These are phyloP conservation scores for Pleurotus giganteus DNA, from an alignment of 768 basidiomycete species.

Conservation along the genomic window DNA sequence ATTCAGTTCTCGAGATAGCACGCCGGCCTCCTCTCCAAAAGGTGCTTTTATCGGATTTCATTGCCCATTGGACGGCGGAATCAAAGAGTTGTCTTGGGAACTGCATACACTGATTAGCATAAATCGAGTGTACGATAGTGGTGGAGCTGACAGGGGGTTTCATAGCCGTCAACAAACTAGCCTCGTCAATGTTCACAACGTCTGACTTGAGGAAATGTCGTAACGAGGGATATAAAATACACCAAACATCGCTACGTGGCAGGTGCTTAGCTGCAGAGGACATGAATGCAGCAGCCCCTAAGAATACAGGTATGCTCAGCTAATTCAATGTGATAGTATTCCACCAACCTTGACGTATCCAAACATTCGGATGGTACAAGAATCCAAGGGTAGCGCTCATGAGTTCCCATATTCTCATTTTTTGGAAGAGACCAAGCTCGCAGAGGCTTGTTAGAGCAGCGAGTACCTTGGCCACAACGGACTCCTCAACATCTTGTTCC, in stretches of 20 bases:
- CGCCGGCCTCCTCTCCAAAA: slow-evolving; percentile 73
- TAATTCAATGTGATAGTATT: background rate
- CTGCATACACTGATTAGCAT: slow-evolving; percentile 26
- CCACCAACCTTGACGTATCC: slow-evolving; percentile 87
- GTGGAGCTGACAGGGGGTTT: slow-evolving; percentile 71
- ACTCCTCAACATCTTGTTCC: slow-evolving; percentile 85
- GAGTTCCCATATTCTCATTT: slow-evolving; percentile 96
- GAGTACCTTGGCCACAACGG: slow-evolving; percentile 90
- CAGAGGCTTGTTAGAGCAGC: slow-evolving; percentile 83
- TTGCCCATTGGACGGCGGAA: slow-evolving; percentile 85
- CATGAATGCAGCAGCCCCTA: slow-evolving; percentile 87
- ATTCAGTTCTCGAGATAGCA: slow-evolving; percentile 50
- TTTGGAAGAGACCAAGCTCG: slow-evolving; percentile 86
- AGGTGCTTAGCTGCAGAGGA: slow-evolving; percentile 82
- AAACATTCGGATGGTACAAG: slow-evolving; percentile 91
- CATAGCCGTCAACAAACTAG: slow-evolving; percentile 70
- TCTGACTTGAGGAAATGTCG: slow-evolving; percentile 86
- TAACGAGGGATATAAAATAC: slow-evolving; percentile 90
- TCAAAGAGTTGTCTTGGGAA: slow-evolving; percentile 76
- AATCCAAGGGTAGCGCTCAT: slow-evolving; percentile 88
- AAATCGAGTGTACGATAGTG: background rate
- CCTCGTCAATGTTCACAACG: slow-evolving; percentile 69
- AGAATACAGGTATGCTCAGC: slow-evolving; percentile 3
- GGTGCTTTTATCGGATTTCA: slow-evolving; percentile 72
- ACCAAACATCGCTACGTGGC: slow-evolving; percentile 90